These are phyloP conservation scores for Picea sitchensis DNA, from an alignment of 75 land plant genomes.

Conservation along the genomic window DNA sequence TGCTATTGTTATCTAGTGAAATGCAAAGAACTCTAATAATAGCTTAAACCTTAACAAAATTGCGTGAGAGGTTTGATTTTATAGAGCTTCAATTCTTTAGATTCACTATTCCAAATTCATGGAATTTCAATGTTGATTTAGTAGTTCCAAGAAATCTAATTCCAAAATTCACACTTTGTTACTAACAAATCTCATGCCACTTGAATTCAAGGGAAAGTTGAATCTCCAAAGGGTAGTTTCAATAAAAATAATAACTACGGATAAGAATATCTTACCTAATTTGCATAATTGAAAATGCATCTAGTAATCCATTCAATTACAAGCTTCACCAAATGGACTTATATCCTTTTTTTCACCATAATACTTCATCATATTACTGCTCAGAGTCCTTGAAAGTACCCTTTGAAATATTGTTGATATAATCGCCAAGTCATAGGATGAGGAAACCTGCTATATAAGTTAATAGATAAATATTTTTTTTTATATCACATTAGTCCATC, in stretches of 20 bases:
- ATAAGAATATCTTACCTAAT: conserved; percentile 33
- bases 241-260: no score
- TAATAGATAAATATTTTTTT: not conserved
- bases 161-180: not conserved
- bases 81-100: no score
- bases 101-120: no score
- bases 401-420: conserved; percentile 24
- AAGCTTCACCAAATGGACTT: conserved; percentile 58
- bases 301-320: conserved; percentile 69
- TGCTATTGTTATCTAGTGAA: no score
- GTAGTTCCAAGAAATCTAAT: not conserved
- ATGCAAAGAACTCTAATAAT: no score
- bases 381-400: conserved; percentile 28
- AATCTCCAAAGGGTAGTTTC: no score
- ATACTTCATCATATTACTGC: conserved; percentile 10
- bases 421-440: conserved; percentile 49
- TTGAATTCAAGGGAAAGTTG: not conserved
- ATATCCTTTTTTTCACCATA: conserved; percentile 28
- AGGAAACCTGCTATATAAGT: conserved; percentile 37
- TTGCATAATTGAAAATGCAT: conserved; percentile 45
- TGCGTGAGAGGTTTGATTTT: no score
- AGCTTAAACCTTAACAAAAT: no score
- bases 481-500: not conserved
- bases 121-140: no score
- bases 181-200: not conserved